These are phyloP conservation scores for Ophiostoma fasciatum DNA, from an alignment of 2,329 filamentous ascomycete species.

Conservation along the genomic window DNA sequence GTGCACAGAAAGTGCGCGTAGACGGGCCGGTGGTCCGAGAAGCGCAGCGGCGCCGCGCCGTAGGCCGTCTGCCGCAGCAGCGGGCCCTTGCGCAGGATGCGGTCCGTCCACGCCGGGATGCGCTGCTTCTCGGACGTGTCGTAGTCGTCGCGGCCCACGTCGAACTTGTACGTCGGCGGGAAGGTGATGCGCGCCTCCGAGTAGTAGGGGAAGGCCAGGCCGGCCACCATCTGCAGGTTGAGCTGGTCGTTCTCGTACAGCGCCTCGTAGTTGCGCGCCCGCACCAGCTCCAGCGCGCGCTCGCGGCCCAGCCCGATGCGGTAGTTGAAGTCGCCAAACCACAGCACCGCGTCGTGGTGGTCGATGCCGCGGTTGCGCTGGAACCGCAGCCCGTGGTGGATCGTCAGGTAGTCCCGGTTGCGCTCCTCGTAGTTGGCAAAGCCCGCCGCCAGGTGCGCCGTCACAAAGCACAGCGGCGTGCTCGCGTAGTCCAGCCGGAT, in stretches of 20 bases:
- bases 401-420: conserved; percentile 84
- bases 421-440: conserved; percentile 95
- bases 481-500: conserved; percentile 92
- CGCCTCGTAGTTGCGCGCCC: conserved; percentile 55
- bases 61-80: conserved; percentile 76
- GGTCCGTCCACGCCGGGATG: conserved; percentile 95
- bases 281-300: conserved; percentile 58
- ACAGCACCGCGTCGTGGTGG: conserved; percentile 77
- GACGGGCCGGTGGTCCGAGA: conserved; percentile 94
- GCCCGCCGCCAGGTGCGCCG: conserved; percentile 87
- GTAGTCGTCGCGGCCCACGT: conserved; percentile 75
- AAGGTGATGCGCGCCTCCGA: conserved; percentile 82
- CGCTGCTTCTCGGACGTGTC: conserved; percentile 92
- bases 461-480: conserved; percentile 88
- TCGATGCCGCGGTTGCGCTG: conserved; percentile 83
- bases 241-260: conserved; percentile 92
- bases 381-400: conserved; percentile 74
- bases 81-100: conserved; percentile 72
- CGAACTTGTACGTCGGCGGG: conserved; percentile 89
- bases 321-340: conserved; percentile 98
- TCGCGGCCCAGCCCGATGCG: conserved; percentile 77
- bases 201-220: conserved; percentile 79
- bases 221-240: conserved; percentile 92
- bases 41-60: conserved; percentile 63
- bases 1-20: conserved; percentile 78